Percentiles rank a stretch among this genome's conserved stretches.
These are phyloP conservation scores for Polygonum aviculare DNA, from an alignment of 148 eudicot genomes.

Conservation along the genomic window DNA sequence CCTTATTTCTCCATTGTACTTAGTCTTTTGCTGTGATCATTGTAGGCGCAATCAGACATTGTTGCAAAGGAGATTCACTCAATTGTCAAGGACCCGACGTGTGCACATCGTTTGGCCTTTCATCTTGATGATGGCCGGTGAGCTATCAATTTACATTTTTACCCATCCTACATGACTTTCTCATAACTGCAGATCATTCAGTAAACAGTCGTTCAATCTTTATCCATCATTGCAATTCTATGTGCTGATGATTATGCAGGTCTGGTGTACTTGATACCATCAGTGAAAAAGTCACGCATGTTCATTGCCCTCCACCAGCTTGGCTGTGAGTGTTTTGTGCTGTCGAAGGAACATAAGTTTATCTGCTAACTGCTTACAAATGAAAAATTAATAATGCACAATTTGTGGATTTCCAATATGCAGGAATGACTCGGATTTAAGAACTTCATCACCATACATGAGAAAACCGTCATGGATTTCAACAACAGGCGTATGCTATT, in stretches of 20 bases:
- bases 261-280: conserved; percentile 73
- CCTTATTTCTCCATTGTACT: not conserved
- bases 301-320: conserved; percentile 96
- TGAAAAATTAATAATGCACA: not conserved
- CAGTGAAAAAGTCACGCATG: conserved; percentile 65
- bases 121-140: conserved; percentile 99
- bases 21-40: conserved; percentile 6
- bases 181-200: not conserved
- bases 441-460: conserved; percentile 25
- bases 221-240: not conserved
- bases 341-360: not conserved
- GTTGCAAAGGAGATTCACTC: conserved; percentile 74
- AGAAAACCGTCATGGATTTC: conserved; percentile 81
- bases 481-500: conserved; percentile 44
- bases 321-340: conserved; percentile 63
- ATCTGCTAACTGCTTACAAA: not conserved
- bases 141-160: conserved; percentile 16
- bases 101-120: conserved; percentile 69
- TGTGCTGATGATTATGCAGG: conserved; percentile 33
- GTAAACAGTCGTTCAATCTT: not conserved
- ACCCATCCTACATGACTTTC: not conserved
- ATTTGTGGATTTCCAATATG: conserved; percentile 12
- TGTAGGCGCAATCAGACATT: conserved; percentile 89
- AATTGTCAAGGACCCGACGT: conserved; percentile 65
- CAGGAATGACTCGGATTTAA: conserved; percentile 39